Evolutionary conservation across 2,329 filamentous ascomycete species (phyloP).

Genomic region (Paramyrothecium sp.): DNA sequence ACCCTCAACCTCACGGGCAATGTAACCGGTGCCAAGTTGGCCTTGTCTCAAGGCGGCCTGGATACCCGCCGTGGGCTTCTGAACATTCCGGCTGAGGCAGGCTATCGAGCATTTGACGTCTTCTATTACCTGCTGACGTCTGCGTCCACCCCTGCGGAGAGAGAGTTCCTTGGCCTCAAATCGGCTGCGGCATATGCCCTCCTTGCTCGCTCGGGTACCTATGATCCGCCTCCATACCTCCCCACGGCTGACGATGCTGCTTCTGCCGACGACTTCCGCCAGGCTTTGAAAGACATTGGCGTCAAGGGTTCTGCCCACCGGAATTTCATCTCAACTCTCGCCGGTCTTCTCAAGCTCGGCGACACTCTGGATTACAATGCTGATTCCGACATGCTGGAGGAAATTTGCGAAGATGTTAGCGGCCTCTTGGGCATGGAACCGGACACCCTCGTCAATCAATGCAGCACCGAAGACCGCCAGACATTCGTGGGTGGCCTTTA

Average conservation of each 20-base stretch:
- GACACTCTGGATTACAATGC: slow-evolving; percentile 84
- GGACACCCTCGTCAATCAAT: slow-evolving; percentile 74
- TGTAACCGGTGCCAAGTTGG: slow-evolving; percentile 71
- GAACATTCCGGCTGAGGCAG: slow-evolving; percentile 73
- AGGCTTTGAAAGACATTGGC: slow-evolving; percentile 84
- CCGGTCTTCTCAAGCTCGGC: slow-evolving; percentile 85
- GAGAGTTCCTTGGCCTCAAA: slow-evolving; percentile 83
- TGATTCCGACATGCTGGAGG: slow-evolving; percentile 80
- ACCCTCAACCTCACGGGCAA: slow-evolving; percentile 80
- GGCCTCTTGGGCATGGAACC: slow-evolving; percentile 84
- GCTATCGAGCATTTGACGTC: slow-evolving; percentile 92
- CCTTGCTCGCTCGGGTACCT: slow-evolving; percentile 80
- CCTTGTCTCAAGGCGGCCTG: slow-evolving; percentile 83
- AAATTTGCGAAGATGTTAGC: slow-evolving; percentile 86
- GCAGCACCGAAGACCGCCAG: slow-evolving; percentile 80
- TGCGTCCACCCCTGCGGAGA: slow-evolving; percentile 83
- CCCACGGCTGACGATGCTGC: slow-evolving; percentile 91
- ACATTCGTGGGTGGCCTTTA: slow-evolving; percentile 85
- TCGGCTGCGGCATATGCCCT: slow-evolving; percentile 74
- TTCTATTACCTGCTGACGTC: slow-evolving; percentile 96
- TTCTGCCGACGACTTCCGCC: slow-evolving; percentile 87
- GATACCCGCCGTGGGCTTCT: slow-evolving; percentile 80
- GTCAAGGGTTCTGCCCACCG: slow-evolving; percentile 85
- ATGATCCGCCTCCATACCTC: slow-evolving; percentile 81
- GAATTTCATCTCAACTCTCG: slow-evolving; percentile 80